A percentile compares a stretch with the other conserved stretches of the same genome.
These are phyloP conservation scores for Cyathus striatus DNA, from an alignment of 768 basidiomycete species.

Conservation along the genomic window DNA sequence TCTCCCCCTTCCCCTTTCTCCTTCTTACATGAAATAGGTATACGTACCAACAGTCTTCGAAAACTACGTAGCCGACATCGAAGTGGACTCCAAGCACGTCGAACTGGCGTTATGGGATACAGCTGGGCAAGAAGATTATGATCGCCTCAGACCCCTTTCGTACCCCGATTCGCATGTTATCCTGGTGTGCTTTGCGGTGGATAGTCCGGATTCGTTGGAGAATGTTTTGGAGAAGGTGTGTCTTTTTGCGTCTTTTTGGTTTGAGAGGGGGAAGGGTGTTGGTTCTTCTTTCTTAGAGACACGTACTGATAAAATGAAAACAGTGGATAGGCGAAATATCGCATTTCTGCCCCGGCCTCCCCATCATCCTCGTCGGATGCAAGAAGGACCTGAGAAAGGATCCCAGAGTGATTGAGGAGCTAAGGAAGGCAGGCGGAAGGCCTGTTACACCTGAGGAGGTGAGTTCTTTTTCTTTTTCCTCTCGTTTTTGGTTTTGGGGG, in stretches of 20 bases:
- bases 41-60: constrained; percentile 99
- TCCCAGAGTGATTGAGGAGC: constrained; percentile 87
- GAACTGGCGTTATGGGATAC: constrained; percentile 99
- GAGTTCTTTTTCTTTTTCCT: constrained; percentile 11
- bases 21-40: constrained; percentile 48
- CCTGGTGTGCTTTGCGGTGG: constrained; percentile 97
- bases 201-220: constrained; percentile 96
- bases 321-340: constrained; percentile 99
- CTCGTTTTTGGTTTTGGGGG: background rate
- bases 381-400: constrained; percentile 98
- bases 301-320: background rate
- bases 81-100: constrained; percentile 97
- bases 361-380: constrained; percentile 96
- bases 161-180: constrained; percentile 99
- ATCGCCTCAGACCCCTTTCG: constrained; percentile 93
- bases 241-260: constrained; percentile 9
- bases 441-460: constrained; percentile 95
- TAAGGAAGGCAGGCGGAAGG: constrained; percentile 90
- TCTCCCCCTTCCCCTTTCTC: constrained; percentile 1
- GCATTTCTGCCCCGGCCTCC: constrained; percentile 93
- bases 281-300: constrained; percentile 3
- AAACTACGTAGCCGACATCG: constrained; percentile 99
- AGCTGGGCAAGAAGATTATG: constrained; percentile 98
- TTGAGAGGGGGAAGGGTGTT: no score
- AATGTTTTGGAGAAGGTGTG: constrained; percentile 99